Evolutionary conservation across 441 rosid species (phyloP).

Genomic region (Manihot esculenta): DNA sequence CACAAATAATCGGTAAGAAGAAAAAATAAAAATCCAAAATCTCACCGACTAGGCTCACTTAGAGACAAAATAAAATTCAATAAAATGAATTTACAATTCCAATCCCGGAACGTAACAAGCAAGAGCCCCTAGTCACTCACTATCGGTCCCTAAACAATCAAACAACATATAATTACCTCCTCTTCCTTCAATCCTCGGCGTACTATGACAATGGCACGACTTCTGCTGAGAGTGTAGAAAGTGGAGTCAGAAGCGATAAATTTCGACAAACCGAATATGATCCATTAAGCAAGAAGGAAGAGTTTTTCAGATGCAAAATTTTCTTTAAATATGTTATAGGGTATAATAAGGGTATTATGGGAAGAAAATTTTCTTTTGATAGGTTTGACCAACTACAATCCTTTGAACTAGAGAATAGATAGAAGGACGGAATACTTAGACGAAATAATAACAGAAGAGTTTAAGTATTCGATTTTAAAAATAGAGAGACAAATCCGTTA

Average conservation of each 20-base stretch:
- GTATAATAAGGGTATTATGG: too few relatives aligned
- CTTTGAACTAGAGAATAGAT: too few relatives aligned
- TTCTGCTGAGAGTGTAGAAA: conserved; percentile 87
- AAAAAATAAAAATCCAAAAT: background rate
- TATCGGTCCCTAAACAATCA: conserved; percentile 6
- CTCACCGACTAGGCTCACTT: conserved; percentile 11
- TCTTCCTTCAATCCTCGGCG: conserved; percentile 70
- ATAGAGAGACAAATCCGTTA: too few relatives aligned
- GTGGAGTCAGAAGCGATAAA: conserved; percentile 91
- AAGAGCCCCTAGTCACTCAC: background rate
- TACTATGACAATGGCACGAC: conserved; percentile 88
- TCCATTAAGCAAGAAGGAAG: conserved; percentile 87
- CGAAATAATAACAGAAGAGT: too few relatives aligned
- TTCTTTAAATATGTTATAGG: too few relatives aligned
- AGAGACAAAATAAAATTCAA: too few relatives aligned
- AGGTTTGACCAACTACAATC: too few relatives aligned
- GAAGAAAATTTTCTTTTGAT: too few relatives aligned
- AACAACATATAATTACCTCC: conserved; percentile 41
- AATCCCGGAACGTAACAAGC: conserved; percentile 9
- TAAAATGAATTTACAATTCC: conserved; percentile 25
- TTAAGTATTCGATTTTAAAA: too few relatives aligned
- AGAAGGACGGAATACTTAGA: too few relatives aligned
- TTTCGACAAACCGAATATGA: conserved; percentile 96
- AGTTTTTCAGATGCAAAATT: too few relatives aligned
- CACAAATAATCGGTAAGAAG: background rate